Evolutionary conservation across 352 stramenopile genomes (phyloP), one percentile per base, ranked within the genome.

Genomic region (Pythium phragmitis): DNA sequence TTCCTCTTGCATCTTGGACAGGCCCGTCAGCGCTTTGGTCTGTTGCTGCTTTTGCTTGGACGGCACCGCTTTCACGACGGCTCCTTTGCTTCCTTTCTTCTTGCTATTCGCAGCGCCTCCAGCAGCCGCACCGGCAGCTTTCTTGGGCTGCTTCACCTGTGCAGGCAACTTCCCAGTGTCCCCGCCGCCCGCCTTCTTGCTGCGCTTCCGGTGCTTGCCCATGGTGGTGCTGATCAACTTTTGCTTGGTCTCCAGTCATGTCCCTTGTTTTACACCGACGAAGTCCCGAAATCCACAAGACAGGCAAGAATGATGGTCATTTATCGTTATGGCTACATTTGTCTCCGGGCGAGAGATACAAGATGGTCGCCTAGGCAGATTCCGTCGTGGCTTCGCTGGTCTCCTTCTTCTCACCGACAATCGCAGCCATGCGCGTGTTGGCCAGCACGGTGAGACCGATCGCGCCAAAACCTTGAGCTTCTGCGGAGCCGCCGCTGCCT

Each of bases 1-100:
- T 54, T 89, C 80, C 9, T 77, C 82, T 65, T 88, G 76, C 74
- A 87, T 83, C 54, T 72, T 72, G 14, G 78, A 87, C 33, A 94
- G 71, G 12, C 80, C 73, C 43, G 65, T 52, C 5, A 65, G 50
- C 53, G 41, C 19, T 47, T 23, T 30, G 43, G 19, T 36, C n/a
- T 52, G 54, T 9, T 73, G 37, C 51, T 80, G 34, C 34, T 9
- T 14, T 63, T 36, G 50, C 16, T 37, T 37, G 9, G 23, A 37
- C 36, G 33, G 7, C 58, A 59, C 57, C 51, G 41, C 26, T 51
- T 69, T 71, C 36, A 67, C 48, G 48, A 60, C 57, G 12, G 46
- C 47, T 37, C 47, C 47, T 7, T 53, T 53, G 11, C 30, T 43
- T 9, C 5, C 19, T 23, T 65, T 73, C 28, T 55, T 61, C 56